Conservation (phyloP, 805 yeast species). For the Hanseniaspora valbyensis region DNA sequence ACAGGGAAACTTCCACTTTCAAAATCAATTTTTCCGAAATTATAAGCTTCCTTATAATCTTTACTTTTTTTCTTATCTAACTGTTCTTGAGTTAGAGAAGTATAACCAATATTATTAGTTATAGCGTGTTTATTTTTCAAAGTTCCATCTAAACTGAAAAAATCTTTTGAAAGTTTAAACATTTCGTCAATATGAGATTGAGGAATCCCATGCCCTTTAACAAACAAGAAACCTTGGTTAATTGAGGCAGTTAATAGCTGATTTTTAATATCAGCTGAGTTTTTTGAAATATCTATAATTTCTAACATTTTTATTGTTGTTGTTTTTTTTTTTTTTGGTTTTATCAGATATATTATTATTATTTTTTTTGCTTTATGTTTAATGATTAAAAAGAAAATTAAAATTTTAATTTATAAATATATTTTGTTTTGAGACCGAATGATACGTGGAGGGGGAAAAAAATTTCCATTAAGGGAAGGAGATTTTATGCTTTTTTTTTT, state of each 20-base stretch:
- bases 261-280: conserved; percentile 36
- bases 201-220: conserved; percentile 57
- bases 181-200: conserved; percentile 42
- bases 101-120: conserved; percentile 48
- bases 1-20: conserved; percentile 32
- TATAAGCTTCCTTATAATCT: conserved; percentile 61
- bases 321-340: conserved; percentile 19
- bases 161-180: conserved; percentile 40
- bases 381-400: no score
- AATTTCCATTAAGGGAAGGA: no score
- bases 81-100: conserved; percentile 44
- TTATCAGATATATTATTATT: neutral
- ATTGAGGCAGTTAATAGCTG: conserved; percentile 48
- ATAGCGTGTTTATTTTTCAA: conserved; percentile 32
- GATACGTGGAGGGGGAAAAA: no score
- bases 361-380: neutral
- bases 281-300: conserved; percentile 46
- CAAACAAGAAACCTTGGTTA: conserved; percentile 53
- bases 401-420: no score
- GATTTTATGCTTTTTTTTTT: no score
- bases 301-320: conserved; percentile 47
- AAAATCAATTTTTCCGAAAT: conserved; percentile 47
- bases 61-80: conserved; percentile 32
- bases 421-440: no score
- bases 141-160: conserved; percentile 42